A percentile compares a stretch with the other conserved stretches of the same genome.
Evolutionary conservation across 1,284 basidiomycete species (phyloP).

Genomic region (Cutaneotrichosporon sp.): DNA sequence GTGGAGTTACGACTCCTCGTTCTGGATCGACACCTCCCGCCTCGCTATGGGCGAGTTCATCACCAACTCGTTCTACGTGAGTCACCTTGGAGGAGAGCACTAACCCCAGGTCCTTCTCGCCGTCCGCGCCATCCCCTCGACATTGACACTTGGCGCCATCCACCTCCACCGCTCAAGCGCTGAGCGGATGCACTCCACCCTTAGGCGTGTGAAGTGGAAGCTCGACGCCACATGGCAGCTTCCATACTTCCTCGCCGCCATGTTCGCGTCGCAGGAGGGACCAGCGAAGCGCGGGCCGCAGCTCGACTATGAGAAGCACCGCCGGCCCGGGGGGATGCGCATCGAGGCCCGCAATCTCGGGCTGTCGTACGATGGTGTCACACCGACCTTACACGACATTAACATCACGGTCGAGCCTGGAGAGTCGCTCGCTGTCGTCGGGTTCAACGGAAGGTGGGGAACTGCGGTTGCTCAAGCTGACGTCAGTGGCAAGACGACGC

Average conservation of each 20-base stretch:
- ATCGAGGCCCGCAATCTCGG: conserved; percentile 70
- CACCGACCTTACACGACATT: conserved; percentile 67
- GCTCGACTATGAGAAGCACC: conserved; percentile 34
- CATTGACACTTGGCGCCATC: conserved; percentile 68
- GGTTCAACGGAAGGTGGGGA: conserved; percentile 46
- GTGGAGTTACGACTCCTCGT: conserved; percentile 2
- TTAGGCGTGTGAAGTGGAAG: neutral
- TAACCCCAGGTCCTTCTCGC: conserved; percentile 64
- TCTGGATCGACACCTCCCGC: neutral
- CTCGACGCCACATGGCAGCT: conserved; percentile 68
- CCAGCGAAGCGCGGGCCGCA: conserved; percentile 53
- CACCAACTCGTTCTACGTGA: conserved; percentile 11
- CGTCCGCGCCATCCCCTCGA: conserved; percentile 64
- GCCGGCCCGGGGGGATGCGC: conserved; percentile 59
- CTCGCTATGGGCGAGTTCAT: neutral
- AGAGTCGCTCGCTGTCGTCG: conserved; percentile 77
- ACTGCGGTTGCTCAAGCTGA: neutral
- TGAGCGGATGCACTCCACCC: neutral
- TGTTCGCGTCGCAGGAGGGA: conserved; percentile 69
- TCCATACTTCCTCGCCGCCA: conserved; percentile 78
- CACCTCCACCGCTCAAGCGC: conserved; percentile 73
- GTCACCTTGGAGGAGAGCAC: conserved; percentile 40
- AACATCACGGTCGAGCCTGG: conserved; percentile 69
- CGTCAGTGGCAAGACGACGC: conserved; percentile 67
- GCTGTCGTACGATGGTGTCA: conserved; percentile 73